Conservation (phyloP, 176 grass and related monocot species). For the Echinochloa phyllopogon region DNA sequence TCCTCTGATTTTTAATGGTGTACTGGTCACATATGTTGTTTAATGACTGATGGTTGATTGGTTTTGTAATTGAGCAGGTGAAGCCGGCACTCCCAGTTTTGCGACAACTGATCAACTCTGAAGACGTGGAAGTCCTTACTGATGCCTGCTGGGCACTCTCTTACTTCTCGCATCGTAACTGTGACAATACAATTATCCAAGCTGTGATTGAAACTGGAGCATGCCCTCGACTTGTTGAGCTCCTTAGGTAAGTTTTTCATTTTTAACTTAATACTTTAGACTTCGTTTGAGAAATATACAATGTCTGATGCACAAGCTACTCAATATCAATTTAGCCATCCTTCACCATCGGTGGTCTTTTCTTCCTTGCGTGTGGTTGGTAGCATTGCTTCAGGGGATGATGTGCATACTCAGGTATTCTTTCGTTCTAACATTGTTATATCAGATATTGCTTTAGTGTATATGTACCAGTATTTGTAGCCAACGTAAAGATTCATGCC, state of each 20-base stretch:
- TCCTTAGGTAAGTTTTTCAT: conserved; percentile 52
- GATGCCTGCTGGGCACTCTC: conserved; percentile 67
- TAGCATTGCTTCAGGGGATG: conserved; percentile 65
- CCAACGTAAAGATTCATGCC: neutral
- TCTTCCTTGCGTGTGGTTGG: conserved; percentile 59
- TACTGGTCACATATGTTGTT: neutral
- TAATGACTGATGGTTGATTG: neutral
- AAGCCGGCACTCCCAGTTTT: conserved; percentile 52
- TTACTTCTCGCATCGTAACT: conserved; percentile 48
- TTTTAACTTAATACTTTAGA: neutral
- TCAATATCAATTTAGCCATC: conserved; percentile 49
- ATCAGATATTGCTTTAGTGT: neutral
- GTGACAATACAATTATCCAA: conserved; percentile 56
- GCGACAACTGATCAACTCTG: conserved; percentile 54
- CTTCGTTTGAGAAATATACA: neutral
- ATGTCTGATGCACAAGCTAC: neutral
- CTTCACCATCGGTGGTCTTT: conserved; percentile 54
- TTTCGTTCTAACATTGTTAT: neutral
- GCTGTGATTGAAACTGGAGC: conserved; percentile 61
- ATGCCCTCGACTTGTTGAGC: conserved; percentile 62
- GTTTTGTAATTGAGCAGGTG: conserved; percentile 49
- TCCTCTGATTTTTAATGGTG: conserved; percentile 2
- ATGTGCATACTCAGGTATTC: conserved; percentile 70
- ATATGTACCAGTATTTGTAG: neutral
- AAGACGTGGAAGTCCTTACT: conserved; percentile 60